Conservation (phyloP, 2,329 filamentous ascomycete species). For the Penicillium sp. region DNA sequence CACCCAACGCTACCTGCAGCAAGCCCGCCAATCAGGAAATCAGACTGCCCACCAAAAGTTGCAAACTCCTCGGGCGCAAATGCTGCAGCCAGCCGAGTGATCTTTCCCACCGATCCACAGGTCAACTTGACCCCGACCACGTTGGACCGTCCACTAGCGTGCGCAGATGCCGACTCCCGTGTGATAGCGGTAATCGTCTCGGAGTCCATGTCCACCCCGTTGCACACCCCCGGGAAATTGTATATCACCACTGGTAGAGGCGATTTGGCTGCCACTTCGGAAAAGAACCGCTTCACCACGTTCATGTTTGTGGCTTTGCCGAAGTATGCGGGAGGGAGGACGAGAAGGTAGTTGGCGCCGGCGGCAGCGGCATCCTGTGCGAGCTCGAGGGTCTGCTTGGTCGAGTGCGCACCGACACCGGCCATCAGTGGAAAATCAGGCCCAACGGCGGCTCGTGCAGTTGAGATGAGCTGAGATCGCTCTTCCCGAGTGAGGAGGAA, state of each 20-base stretch:
- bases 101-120: conserved; percentile 63
- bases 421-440: conserved; percentile 60
- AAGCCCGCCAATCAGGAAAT: conserved; percentile 63
- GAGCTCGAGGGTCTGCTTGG: conserved; percentile 61
- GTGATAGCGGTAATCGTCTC: conserved; percentile 59
- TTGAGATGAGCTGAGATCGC: conserved; percentile 55
- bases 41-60: conserved; percentile 69
- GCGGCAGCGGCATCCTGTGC: conserved; percentile 59
- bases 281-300: conserved; percentile 61
- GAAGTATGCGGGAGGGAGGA: conserved; percentile 65
- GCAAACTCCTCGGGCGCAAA: conserved; percentile 61
- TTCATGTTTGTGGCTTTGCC: conserved; percentile 60
- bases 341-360: conserved; percentile 61
- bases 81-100: conserved; percentile 55
- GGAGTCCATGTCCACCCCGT: conserved; percentile 67
- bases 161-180: conserved; percentile 36
- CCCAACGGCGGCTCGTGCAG: conserved; percentile 56
- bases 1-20: conserved; percentile 55
- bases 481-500: conserved; percentile 62
- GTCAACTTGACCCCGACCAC: conserved; percentile 67
- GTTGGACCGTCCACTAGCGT: conserved; percentile 40
- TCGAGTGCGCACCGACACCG: conserved; percentile 64
- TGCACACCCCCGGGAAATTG: conserved; percentile 69
- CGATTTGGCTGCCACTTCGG: conserved; percentile 54
- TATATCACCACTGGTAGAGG: conserved; percentile 63